Evolutionary conservation across 352 stramenopile species (phyloP).

Genomic region (Phytopythium mirpurense): DNA sequence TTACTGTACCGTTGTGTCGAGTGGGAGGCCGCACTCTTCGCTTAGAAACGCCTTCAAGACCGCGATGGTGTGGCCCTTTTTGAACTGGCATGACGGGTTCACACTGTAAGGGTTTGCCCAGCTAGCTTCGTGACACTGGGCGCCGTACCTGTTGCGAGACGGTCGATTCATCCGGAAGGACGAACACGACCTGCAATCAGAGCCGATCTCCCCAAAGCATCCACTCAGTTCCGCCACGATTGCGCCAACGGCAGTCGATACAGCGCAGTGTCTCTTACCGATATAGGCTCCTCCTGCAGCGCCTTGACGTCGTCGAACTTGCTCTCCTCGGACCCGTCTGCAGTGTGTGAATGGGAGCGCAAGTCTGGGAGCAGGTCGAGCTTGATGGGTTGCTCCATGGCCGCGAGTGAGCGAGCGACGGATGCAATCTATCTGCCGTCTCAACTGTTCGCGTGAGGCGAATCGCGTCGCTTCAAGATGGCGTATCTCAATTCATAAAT

Average conservation of each 20-base stretch:
- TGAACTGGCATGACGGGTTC: constrained; percentile 29
- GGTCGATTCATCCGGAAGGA: constrained; percentile 51
- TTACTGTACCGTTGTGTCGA: constrained; percentile 26
- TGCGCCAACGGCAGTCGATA: too few species aligned
- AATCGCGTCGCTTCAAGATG: constrained; percentile 1
- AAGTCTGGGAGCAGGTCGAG: background rate
- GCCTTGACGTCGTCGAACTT: constrained; percentile 58
- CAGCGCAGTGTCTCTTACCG: constrained; percentile 14
- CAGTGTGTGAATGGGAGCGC: background rate
- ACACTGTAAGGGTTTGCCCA: background rate
- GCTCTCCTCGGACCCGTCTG: constrained; percentile 20
- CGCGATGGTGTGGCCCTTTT: constrained; percentile 55
- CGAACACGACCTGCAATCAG: constrained; percentile 36
- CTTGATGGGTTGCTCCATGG: constrained; percentile 3
- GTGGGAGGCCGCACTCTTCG: constrained; percentile 40
- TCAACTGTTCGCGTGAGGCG: background rate
- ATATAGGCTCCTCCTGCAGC: constrained; percentile 49
- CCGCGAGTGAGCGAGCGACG: background rate
- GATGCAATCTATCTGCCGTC: too few species aligned
- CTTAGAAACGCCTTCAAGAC: constrained; percentile 59
- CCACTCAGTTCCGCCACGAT: too few species aligned
- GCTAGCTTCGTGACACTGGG: background rate
- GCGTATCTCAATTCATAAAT: background rate
- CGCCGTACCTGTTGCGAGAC: constrained; percentile 27
- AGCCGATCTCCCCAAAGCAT: too few species aligned